Percentiles rank a stretch among this genome's conserved stretches.
Evolutionary conservation across 2,329 filamentous ascomycete species (phyloP).

Genomic region (Hypoxylon sp.): DNA sequence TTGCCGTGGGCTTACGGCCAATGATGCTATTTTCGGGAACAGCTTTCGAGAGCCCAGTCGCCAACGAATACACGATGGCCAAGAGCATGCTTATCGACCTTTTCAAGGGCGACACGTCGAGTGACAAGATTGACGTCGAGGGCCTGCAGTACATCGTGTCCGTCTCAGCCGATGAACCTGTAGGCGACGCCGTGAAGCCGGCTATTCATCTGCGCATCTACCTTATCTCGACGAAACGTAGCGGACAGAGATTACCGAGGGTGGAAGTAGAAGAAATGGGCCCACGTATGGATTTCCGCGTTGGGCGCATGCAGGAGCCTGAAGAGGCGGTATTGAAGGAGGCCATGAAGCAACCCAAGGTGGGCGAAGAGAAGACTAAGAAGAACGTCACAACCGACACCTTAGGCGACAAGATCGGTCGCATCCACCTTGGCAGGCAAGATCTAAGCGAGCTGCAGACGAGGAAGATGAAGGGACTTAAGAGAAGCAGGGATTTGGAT

Average conservation of each 20-base stretch:
- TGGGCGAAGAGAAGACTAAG: conserved; percentile 82
- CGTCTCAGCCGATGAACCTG: conserved; percentile 79
- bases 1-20: conserved; percentile 86
- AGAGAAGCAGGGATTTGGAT: conserved; percentile 79
- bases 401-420: conserved; percentile 96
- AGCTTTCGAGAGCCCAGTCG: conserved; percentile 85
- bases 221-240: conserved; percentile 86
- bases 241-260: conserved; percentile 86
- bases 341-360: conserved; percentile 88
- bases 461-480: conserved; percentile 99
- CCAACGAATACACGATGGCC: conserved; percentile 84
- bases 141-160: conserved; percentile 92
- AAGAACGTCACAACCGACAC: conserved; percentile 95
- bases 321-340: conserved; percentile 87
- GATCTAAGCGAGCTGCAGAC: conserved; percentile 91
- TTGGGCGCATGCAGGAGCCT: conserved; percentile 84
- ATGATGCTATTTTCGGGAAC: conserved; percentile 93
- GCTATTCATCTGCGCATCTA: conserved; percentile 82
- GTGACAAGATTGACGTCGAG: conserved; percentile 91
- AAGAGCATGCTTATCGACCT: conserved; percentile 92
- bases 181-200: conserved; percentile 65
- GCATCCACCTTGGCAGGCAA: conserved; percentile 91
- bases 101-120: conserved; percentile 83
- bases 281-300: conserved; percentile 75
- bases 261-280: conserved; percentile 97